Base-by-base conservation (phyloP, 805 yeast species). In the Middelhovenomyces tepae region DNA sequence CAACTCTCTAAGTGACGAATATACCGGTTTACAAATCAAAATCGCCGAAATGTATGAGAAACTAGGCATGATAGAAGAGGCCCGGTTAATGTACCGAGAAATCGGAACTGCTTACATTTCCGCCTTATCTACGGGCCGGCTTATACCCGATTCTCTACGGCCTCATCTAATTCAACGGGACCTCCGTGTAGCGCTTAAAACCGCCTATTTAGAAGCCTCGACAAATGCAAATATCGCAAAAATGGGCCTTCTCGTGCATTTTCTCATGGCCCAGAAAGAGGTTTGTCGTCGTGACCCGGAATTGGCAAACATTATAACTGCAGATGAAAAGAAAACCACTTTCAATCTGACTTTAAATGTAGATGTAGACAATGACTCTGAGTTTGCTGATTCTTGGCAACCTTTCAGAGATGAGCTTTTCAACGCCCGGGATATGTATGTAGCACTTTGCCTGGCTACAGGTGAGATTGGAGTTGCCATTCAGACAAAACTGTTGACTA, bases 21-120 rank as follows among this genome's bases (percentile, higher is more conserved):
- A 82, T 54, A 87, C 96, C 0, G 95, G 96, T 0, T 73, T 89
- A 34, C 94, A 87, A 49, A 64, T 89, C 53, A 84, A 87, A 48
- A 62, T 84, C 22, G 94, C 80, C 7, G 94, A 86, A 48, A 79
- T 85, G 85, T 82, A 74, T 51, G 94, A 84, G 48, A 65, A 77
- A 25, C 55, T 85, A 45, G 67, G 65, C 14, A 66, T 71, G 73
- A 43, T 50, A 20, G 71, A 71, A 9, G 80, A 78, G 33, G 93
- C 94, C 0, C 64, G 71, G 22, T 64, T 66, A 41, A 57, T 83
- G 6, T 86, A 83, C 55, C 62, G 72, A 36, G 89, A 81, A 46
- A 60, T 83, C 31, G 71, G 76, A 9, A 65, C 75, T 3, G 59
- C 72, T 23, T 78, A 75, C 48, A 35, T 43, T 14, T 63, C 73